These are phyloP conservation scores for Aspergillus pseudoviridinutans DNA, from an alignment of 2,329 filamentous ascomycete genomes.

Conservation along the genomic window DNA sequence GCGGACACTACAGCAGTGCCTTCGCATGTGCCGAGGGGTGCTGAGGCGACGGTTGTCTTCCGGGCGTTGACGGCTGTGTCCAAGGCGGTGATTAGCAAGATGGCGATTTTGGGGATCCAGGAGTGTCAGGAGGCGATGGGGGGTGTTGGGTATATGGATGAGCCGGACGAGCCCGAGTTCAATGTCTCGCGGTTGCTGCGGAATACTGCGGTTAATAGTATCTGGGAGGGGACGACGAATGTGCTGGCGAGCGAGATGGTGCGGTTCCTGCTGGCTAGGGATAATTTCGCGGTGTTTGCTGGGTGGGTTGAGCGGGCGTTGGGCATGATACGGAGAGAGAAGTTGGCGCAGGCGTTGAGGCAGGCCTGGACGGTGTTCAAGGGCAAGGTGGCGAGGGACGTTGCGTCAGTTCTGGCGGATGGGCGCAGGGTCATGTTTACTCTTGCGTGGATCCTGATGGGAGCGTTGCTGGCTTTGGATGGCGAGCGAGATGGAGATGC, in stretches of 20 bases:
- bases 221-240: constrained; percentile 72
- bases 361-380: constrained; percentile 16
- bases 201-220: constrained; percentile 53
- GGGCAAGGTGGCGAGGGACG: constrained; percentile 7
- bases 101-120: constrained; percentile 26
- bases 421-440: constrained; percentile 31
- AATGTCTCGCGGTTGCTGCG: constrained; percentile 65
- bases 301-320: constrained; percentile 42
- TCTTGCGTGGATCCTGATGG: constrained; percentile 34
- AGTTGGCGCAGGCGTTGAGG: constrained; percentile 7
- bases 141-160: constrained; percentile 39
- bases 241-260: constrained; percentile 58
- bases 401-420: constrained; percentile 17
- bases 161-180: constrained; percentile 52
- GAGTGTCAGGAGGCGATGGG: constrained; percentile 39
- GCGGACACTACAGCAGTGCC: constrained; percentile 13
- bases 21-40: constrained; percentile 13
- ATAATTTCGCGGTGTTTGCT: constrained; percentile 27
- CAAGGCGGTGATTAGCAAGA: constrained; percentile 36
- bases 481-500: constrained; percentile 29
- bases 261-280: constrained; percentile 26
- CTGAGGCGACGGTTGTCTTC: constrained; percentile 20
- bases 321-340: constrained; percentile 7
- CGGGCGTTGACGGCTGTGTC: constrained; percentile 27
- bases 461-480: constrained; percentile 36